Evolutionary conservation across 139 green algal genomes (phyloP).

Genomic region (Chloropicon primus): DNA sequence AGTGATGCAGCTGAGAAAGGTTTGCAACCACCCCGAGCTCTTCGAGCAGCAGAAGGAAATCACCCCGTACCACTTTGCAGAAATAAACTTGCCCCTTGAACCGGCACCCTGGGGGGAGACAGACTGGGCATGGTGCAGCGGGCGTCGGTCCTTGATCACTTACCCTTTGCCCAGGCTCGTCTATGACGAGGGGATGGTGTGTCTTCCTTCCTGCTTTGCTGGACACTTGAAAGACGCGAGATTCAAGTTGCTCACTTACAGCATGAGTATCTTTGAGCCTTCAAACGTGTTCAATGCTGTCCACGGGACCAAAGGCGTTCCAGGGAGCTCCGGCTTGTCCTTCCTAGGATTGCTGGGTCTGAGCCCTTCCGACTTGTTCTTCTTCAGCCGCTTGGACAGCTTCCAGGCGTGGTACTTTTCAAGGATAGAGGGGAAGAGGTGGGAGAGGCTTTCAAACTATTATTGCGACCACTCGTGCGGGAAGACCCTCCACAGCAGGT

Average conservation of each 20-base stretch:
- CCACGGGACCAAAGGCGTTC: background rate
- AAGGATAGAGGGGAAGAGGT: background rate
- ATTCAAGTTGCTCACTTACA: conserved; percentile 21
- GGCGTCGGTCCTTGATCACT: conserved; percentile 1
- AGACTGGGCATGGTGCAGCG: conserved; percentile 12
- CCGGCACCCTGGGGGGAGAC: conserved; percentile 19
- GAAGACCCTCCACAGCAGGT: background rate
- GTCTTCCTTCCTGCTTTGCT: conserved; percentile 10
- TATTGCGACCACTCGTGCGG: background rate
- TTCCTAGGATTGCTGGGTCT: background rate
- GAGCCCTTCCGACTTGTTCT: background rate
- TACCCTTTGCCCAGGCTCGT: conserved; percentile 22
- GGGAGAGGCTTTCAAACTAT: background rate
- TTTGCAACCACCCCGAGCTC: conserved; percentile 18
- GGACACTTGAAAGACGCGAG: background rate
- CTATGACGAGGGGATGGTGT: conserved; percentile 17
- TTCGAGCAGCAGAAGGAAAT: conserved; percentile 26
- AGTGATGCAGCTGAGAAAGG: conserved; percentile 33
- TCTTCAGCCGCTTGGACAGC: background rate
- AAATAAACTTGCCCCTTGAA: background rate
- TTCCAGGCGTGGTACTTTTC: background rate
- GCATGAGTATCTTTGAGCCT: conserved; percentile 20
- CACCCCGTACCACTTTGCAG: conserved; percentile 24
- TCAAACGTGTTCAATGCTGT: conserved; percentile 16
- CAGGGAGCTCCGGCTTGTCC: conserved; percentile 2